Evolutionary conservation across 1,139 yeast genomes (phyloP), one percentile per base, ranked within the genome.

Genomic region (Blastobotrys petasosporus): DNA sequence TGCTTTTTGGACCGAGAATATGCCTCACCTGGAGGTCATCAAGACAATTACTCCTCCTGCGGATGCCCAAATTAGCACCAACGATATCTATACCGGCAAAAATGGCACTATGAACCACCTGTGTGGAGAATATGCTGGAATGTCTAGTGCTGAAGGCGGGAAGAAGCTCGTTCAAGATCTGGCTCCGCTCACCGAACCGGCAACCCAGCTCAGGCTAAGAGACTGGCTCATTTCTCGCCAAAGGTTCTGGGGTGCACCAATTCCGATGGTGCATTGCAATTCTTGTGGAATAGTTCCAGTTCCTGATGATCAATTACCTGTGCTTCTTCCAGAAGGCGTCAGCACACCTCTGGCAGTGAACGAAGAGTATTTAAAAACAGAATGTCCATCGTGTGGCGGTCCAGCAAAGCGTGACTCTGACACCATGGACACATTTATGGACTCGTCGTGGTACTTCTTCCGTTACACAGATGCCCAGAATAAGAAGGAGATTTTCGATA

Each of bases 391-490:
- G 0, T 92, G 98, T 67, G 81, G 82, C 6, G 68, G 71, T 0
- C 70, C 73, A 16, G 96, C 97, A 0, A 80, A 74, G 47, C 76
- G 98, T 54, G 98, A 92, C 53, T 87, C 97, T 0, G 98, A 92
- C 60, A 92, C 98, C 0, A 92, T 92, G 98, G 98, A 92, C 60
- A 92, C 98, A 0, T 92, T 92, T 58, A 90, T 92, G 81, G 98
- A 92, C 65, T 85, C 95, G 10, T 87, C 97, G 1, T 92, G 98
- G 98, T 92, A 92, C 63, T 85, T 78, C 62, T 82, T 92, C 69
- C 75, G 98, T 49, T 90, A 79, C 58, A 67, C 82, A 10, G 98
- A 92, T 61, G 70, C 95, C 0, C 65, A 80, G 29, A 92, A 92
- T 61, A 53, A 60, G 0, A 43, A 58, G 0, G 53, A 55, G 39